phyloP scores from a whole-genome alignment of 805 yeast genomes.

The Sugiyamaella marilandica region DNA sequence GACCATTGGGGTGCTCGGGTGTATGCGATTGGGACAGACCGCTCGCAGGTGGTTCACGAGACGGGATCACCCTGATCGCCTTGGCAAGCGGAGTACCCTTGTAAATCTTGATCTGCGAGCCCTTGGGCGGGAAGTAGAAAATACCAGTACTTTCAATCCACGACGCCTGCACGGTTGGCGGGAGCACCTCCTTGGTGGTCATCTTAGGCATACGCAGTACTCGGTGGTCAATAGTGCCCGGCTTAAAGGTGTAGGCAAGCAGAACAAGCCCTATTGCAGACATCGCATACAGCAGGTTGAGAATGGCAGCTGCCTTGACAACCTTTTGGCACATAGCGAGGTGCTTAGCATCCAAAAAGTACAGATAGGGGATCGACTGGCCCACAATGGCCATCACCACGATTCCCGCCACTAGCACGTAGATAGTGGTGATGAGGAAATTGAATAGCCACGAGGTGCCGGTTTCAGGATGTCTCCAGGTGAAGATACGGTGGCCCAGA shows the following conservation, averaged over 20 bases:
- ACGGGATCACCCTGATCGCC: conserved; percentile 58
- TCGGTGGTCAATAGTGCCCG: conserved; percentile 47
- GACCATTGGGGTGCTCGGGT: conserved; percentile 31
- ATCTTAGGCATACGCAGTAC: conserved; percentile 18
- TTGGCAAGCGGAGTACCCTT: conserved; percentile 42
- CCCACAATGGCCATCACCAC: conserved; percentile 67
- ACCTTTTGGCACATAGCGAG: conserved; percentile 52
- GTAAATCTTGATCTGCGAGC: conserved; percentile 36
- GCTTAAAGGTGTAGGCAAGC: conserved; percentile 50
- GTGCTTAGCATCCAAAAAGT: conserved; percentile 44
- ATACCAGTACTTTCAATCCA: conserved; percentile 67
- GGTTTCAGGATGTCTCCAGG: conserved; percentile 72
- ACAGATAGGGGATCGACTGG: conserved; percentile 54
- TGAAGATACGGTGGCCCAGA: conserved; percentile 66
- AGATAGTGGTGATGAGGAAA: conserved; percentile 45
- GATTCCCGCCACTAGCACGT: conserved; percentile 51
- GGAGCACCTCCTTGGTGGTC: conserved; percentile 24
- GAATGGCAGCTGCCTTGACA: conserved; percentile 46
- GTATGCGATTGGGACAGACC: conserved; percentile 47
- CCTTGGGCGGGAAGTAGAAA: conserved; percentile 53
- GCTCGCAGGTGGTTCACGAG: conserved; percentile 42
- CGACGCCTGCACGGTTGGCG: conserved; percentile 52
- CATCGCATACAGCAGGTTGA: conserved; percentile 48
- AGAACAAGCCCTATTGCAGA: conserved; percentile 47
- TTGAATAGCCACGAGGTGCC: conserved; percentile 51